phyloP scores from a whole-genome alignment of 129 eudicot genomes.

The Flaveria linearis region DNA sequence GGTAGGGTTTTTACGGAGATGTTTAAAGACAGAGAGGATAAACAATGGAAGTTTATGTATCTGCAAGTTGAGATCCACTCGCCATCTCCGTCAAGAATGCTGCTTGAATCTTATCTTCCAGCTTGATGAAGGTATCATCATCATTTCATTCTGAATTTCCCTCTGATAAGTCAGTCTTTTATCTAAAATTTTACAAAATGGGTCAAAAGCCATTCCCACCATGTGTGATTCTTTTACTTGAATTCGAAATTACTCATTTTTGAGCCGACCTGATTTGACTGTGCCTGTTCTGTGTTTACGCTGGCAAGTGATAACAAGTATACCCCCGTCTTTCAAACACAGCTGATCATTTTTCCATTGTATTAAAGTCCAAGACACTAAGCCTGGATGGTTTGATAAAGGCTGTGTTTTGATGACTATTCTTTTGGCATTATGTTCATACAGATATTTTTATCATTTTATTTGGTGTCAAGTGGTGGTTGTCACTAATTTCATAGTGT shows the following conservation, averaged over 20 bases:
- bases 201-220: neutral
- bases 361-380: neutral
- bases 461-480: neutral
- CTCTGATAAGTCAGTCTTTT: neutral
- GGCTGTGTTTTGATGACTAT: neutral
- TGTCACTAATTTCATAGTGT: neutral
- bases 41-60: conserved; percentile 86
- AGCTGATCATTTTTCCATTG: neutral
- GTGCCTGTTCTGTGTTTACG: neutral
- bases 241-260: neutral
- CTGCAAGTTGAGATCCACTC: conserved; percentile 72
- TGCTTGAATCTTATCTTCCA: conserved; percentile 88
- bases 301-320: neutral
- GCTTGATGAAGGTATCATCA: conserved; percentile 38
- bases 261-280: neutral
- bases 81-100: conserved; percentile 67
- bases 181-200: neutral
- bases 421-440: neutral
- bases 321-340: neutral
- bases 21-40: conserved; percentile 81
- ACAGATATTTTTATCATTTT: conserved; percentile 1
- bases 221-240: neutral
- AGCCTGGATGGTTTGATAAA: conserved; percentile 9
- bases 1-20: conserved; percentile 75
- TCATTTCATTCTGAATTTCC: neutral